Evolutionary conservation across 2,329 filamentous ascomycete genomes (phyloP).

Genomic region (Aspergillus novoparasiticus): DNA sequence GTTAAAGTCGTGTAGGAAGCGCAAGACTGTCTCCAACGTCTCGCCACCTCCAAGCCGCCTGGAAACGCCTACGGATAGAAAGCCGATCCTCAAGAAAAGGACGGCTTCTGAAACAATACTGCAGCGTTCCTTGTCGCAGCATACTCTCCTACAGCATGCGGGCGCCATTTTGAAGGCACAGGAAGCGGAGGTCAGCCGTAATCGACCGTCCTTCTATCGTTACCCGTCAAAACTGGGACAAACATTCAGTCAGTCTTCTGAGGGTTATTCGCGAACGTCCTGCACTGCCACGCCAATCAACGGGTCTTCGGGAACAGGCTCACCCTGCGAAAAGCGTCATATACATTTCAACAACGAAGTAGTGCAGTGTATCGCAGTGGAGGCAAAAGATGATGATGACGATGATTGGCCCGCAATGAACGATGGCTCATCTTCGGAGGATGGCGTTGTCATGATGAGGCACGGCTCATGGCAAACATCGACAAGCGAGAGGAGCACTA

Average conservation of each 20-base stretch:
- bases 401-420: constrained; percentile 44
- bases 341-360: constrained; percentile 98
- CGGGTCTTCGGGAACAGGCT: constrained; percentile 70
- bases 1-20: constrained; percentile 71
- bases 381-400: constrained; percentile 73
- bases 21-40: constrained; percentile 50
- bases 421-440: constrained; percentile 70
- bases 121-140: constrained; percentile 82
- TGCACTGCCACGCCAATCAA: constrained; percentile 63
- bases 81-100: constrained; percentile 93
- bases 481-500: constrained; percentile 53
- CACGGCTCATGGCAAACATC: constrained; percentile 56
- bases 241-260: constrained; percentile 48
- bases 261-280: constrained; percentile 13
- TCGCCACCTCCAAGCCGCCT: constrained; percentile 57
- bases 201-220: constrained; percentile 59
- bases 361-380: constrained; percentile 91
- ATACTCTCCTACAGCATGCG: constrained; percentile 86
- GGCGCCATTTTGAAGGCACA: constrained; percentile 84
- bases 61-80: constrained; percentile 68
- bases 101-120: constrained; percentile 96
- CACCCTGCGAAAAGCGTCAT: constrained; percentile 69
- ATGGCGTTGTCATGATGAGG: constrained; percentile 82
- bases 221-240: constrained; percentile 62
- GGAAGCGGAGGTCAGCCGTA: constrained; percentile 60